Evolutionary conservation across 2,329 filamentous ascomycete genomes (phyloP).

Genomic region (Colletotrichum tropicale): DNA sequence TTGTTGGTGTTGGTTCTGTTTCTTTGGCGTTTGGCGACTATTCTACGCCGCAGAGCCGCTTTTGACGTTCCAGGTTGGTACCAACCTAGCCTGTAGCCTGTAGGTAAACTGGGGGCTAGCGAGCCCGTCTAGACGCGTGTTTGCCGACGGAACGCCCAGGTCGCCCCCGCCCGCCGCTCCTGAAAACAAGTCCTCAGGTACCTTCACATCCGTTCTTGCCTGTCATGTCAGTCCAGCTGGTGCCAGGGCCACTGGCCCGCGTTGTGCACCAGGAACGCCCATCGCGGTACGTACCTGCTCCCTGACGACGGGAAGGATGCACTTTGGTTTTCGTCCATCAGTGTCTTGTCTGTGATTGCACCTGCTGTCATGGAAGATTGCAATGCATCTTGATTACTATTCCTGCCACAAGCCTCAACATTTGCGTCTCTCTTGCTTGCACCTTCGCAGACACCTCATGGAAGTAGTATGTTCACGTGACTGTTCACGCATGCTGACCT

Average conservation of each 20-base stretch:
- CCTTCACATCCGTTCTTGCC: background rate
- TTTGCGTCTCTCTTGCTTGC: background rate
- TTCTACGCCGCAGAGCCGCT: background rate
- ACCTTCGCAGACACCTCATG: background rate
- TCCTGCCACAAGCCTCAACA: background rate
- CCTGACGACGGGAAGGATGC: background rate
- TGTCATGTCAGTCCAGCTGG: background rate
- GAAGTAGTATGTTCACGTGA: background rate
- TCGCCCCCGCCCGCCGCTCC: background rate
- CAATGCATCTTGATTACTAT: background rate
- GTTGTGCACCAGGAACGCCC: background rate
- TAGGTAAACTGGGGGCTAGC: constrained; percentile 17
- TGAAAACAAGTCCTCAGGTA: background rate
- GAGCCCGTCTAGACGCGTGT: background rate
- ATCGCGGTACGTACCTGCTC: background rate
- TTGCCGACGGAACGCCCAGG: background rate
- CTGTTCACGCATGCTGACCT: background rate
- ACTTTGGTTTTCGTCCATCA: background rate
- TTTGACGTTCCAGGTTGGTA: background rate
- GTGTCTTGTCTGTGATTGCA: background rate
- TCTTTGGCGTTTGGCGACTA: background rate
- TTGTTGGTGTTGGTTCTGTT: background rate
- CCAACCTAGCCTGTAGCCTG: background rate
- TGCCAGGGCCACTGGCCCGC: background rate
- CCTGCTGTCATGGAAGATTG: background rate